phyloP scores from a whole-genome alignment of 148 eudicot species.

The Hydrangea macrophylla region DNA sequence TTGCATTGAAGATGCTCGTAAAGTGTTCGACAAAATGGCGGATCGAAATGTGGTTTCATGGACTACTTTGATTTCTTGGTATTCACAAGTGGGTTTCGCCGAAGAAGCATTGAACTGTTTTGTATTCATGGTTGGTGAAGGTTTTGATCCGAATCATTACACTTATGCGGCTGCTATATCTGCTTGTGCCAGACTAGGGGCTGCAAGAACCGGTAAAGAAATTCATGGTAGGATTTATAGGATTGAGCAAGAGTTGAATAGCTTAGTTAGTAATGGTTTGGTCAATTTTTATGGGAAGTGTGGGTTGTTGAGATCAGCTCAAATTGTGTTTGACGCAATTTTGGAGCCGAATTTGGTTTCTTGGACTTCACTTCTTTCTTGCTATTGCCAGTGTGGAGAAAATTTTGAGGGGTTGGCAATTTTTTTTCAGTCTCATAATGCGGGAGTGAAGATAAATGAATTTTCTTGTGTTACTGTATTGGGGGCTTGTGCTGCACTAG shows the following conservation, averaged over 20 bases:
- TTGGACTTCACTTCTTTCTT: slow-evolving; percentile 32
- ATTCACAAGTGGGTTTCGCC: slow-evolving; percentile 25
- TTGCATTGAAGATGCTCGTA: slow-evolving; percentile 24
- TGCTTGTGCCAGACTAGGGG: slow-evolving; percentile 25
- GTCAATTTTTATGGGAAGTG: slow-evolving; percentile 44
- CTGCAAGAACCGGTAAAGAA: slow-evolving; percentile 31
- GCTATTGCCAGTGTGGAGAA: slow-evolving; percentile 33
- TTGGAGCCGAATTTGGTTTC: slow-evolving; percentile 29
- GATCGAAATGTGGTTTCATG: slow-evolving; percentile 36
- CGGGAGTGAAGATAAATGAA: slow-evolving; percentile 32
- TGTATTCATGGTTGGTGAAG: slow-evolving; percentile 29
- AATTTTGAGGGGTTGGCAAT: slow-evolving; percentile 29
- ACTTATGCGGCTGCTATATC: slow-evolving; percentile 35
- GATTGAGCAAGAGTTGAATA: slow-evolving; percentile 20
- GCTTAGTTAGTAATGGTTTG: slow-evolving; percentile 34
- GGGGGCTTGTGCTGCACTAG: slow-evolving; percentile 34
- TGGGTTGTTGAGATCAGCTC: slow-evolving; percentile 29
- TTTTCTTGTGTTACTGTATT: slow-evolving; percentile 22
- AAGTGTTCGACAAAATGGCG: slow-evolving; percentile 36
- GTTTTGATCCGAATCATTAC: slow-evolving; percentile 29
- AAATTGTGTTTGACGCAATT: slow-evolving; percentile 28
- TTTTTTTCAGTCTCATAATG: slow-evolving; percentile 25
- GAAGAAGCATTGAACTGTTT: slow-evolving; percentile 30
- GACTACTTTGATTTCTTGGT: slow-evolving; percentile 35
- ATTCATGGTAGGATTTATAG: slow-evolving; percentile 33